These are phyloP conservation scores for Westerdykella aurantiaca DNA, from an alignment of 2,329 filamentous ascomycete genomes.

Conservation along the genomic window DNA sequence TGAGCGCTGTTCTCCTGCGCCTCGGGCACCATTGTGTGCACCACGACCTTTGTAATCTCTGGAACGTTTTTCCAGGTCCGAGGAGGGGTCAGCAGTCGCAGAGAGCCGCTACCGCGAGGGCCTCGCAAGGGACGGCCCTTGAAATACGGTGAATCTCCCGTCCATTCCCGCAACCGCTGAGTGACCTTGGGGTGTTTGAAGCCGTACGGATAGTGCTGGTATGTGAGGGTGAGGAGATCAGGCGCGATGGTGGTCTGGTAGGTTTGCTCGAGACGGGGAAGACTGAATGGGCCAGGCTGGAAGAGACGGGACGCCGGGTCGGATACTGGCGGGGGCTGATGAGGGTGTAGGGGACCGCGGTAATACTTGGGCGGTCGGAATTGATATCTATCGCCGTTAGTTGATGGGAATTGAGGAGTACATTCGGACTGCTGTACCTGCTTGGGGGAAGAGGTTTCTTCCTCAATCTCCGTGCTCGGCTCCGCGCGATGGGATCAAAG, in stretches of 20 bases:
- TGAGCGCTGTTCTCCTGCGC: conserved; percentile 66
- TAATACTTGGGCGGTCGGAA: conserved; percentile 93
- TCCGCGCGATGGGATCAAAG: conserved; percentile 47
- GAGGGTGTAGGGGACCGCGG: conserved; percentile 85
- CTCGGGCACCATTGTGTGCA: conserved; percentile 67
- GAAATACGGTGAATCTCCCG: conserved; percentile 87
- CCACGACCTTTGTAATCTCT: conserved; percentile 69
- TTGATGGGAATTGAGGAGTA: not conserved
- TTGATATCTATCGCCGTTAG: conserved; percentile 59
- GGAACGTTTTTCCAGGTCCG: conserved; percentile 80
- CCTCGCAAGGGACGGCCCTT: conserved; percentile 81
- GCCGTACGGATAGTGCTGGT: conserved; percentile 78
- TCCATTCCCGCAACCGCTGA: conserved; percentile 76
- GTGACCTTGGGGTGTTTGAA: conserved; percentile 53
- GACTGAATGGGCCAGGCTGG: conserved; percentile 82
- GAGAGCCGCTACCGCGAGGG: conserved; percentile 69
- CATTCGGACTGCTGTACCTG: conserved; percentile 39
- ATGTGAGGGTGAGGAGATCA: conserved; percentile 83
- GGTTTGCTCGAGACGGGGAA: conserved; percentile 82
- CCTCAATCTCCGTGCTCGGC: conserved; percentile 40
- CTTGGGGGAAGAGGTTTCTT: conserved; percentile 45
- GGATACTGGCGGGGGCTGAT: conserved; percentile 80
- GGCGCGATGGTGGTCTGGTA: conserved; percentile 80
- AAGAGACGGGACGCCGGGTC: conserved; percentile 86
- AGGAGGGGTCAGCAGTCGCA: conserved; percentile 62